Conservation (phyloP, 192 early-diverging fungal genomes). For the Dissophora globulifera region DNA sequence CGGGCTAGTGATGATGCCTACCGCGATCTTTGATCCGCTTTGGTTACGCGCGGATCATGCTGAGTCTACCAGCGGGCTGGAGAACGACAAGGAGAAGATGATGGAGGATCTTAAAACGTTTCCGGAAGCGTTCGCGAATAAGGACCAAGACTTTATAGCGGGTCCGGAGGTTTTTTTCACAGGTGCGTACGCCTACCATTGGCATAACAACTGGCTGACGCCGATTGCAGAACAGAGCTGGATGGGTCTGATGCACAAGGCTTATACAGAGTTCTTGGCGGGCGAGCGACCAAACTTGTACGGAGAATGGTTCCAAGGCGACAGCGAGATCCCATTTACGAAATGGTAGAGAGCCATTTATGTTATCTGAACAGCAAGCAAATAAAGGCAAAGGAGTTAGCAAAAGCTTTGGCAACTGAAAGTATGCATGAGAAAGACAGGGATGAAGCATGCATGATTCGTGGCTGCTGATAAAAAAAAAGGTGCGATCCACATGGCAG, state of each 20-base stretch:
- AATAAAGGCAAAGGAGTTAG: no score
- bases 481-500: no score
- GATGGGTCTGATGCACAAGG: slow-evolving; percentile 42
- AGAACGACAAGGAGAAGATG: slow-evolving; percentile 10
- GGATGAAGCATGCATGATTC: no score
- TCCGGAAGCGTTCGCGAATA: slow-evolving; percentile 28
- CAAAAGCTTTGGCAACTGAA: no score
- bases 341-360: background rate
- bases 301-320: slow-evolving; percentile 43
- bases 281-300: slow-evolving; percentile 46
- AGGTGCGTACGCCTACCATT: slow-evolving; percentile 52
- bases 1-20: slow-evolving; percentile 39
- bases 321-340: background rate
- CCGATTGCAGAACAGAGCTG: slow-evolving; percentile 28
- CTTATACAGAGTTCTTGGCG: slow-evolving; percentile 43
- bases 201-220: slow-evolving; percentile 52
- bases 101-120: slow-evolving; percentile 27
- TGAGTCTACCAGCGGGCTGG: slow-evolving; percentile 8
- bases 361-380: no score
- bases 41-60: slow-evolving; percentile 36
- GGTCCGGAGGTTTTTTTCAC: slow-evolving; percentile 47
- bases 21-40: slow-evolving; percentile 49
- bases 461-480: no score
- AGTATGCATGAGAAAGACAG: no score
- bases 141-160: slow-evolving; percentile 10